Percentiles rank a stretch among this genome's conserved stretches.
phyloP scores from a whole-genome alignment of 176 grass and related monocot genomes.

The Bolboschoenus planiculmis region DNA sequence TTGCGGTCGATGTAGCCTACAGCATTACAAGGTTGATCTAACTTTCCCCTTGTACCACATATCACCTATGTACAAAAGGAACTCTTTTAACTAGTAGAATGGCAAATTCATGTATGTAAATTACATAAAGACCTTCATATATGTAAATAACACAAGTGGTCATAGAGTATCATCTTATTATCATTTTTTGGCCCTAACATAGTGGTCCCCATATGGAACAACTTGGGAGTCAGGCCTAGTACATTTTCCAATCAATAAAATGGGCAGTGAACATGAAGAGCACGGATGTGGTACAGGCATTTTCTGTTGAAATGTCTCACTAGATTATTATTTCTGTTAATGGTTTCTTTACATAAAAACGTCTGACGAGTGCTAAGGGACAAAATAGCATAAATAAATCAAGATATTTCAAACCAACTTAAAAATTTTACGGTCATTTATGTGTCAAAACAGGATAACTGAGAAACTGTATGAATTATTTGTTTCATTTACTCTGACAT shows the following conservation, averaged over 20 bases:
- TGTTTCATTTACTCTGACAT: not conserved
- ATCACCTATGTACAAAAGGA: conserved; percentile 43
- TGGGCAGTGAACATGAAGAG: not conserved
- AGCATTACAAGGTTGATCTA: conserved; percentile 84
- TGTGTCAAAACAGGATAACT: not conserved
- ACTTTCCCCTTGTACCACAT: conserved; percentile 71
- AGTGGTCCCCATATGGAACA: not conserved
- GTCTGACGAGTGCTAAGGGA: not conserved
- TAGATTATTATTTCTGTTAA: not conserved
- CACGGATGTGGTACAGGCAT: not conserved
- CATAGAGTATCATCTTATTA: not conserved
- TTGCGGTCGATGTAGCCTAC: conserved; percentile 72
- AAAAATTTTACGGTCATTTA: not conserved
- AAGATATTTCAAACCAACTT: not conserved
- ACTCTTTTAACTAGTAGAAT: conserved; percentile 1
- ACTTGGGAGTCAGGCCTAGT: not conserved
- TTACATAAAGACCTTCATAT: not conserved
- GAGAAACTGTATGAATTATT: not conserved
- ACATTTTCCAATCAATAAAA: not conserved
- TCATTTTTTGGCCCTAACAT: not conserved
- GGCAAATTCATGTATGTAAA: not conserved
- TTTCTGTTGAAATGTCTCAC: not conserved
- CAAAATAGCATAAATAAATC: not conserved
- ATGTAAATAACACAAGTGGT: not conserved
- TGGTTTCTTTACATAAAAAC: not conserved